Base-by-base conservation (phyloP, 257 asterid genomes). In the Solanum lycopersicoides region DNA sequence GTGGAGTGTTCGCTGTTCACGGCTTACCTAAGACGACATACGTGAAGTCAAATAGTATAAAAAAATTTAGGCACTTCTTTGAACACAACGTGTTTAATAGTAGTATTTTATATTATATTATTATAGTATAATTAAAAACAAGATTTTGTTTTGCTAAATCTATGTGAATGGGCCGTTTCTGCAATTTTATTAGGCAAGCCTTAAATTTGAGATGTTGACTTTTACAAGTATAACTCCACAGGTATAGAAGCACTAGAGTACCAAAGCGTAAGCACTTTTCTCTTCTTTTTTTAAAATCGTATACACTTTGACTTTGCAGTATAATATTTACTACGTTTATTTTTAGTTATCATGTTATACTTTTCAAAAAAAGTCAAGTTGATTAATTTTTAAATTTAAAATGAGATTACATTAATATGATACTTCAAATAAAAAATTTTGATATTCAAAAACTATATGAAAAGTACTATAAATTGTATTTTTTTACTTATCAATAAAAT, bases 1-100 rank as follows among this genome's bases (percentile, higher is more conserved):
- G 87, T 90, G 90, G 90, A 50, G 73, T 88, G 84, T 90, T 90
- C 92, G 47, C 65, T 41, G 85, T 83, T 72, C 44, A 88, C 66
- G 65, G 86, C 87, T 71, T 7, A 14, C 11, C 30, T 63, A 23
- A 59, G 69, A 73, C 9, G 12, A 20, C 32, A 23, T 23, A 75
- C 6, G 66, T 28, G 21, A 41, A 84, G 50, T 66, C 56, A 66
- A 69, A 63, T 65, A 84, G 28, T 41, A 65, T 76, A 68, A 85
- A 37, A 37, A 90, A 28, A 90, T 56, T 90, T 90, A 86, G 92
- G 90, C 75, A 50, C 45, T 71, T 15, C 25, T 47, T 44, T 71
- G 37, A 80, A 85, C 63, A 87, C 63, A 47, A 28, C 20, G 16
- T 77, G 37, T 42, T 77, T 34, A 53, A 16, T 53, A 53, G 21